These are phyloP conservation scores for Euphorbia tirucalli DNA, from an alignment of 345 rosid species.

Conservation along the genomic window DNA sequence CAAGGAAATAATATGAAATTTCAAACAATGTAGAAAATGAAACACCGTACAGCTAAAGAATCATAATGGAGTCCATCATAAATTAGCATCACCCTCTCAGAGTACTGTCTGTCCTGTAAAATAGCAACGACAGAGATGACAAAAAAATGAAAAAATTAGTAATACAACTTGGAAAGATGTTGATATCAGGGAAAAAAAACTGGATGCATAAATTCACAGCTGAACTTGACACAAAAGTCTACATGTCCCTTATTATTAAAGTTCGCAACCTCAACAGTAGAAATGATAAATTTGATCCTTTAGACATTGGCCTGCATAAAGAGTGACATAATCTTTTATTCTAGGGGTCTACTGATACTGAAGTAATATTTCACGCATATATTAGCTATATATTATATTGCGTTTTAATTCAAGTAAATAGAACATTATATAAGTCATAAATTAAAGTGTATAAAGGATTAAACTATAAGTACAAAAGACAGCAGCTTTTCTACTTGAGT, in stretches of 20 bases:
- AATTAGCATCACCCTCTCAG: slow-evolving; percentile 82
- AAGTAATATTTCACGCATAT: background rate
- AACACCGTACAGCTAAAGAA: slow-evolving; percentile 71
- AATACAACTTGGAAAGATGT: slow-evolving; percentile 7
- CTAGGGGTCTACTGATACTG: background rate
- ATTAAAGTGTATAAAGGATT: background rate
- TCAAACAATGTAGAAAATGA: slow-evolving; percentile 3
- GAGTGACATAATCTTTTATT: background rate
- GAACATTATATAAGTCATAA: background rate
- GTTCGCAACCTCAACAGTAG: too few species aligned
- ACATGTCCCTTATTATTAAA: too few species aligned
- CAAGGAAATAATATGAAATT: background rate
- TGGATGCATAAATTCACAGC: background rate
- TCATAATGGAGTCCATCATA: slow-evolving; percentile 97
- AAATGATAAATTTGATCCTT: too few species aligned
- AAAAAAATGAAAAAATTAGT: background rate
- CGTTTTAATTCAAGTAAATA: background rate
- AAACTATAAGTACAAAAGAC: background rate
- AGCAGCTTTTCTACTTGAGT: background rate
- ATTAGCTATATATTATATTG: background rate
- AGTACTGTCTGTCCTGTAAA: slow-evolving; percentile 61
- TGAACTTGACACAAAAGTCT: too few species aligned
- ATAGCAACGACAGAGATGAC: slow-evolving; percentile 1
- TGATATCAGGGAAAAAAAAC: background rate
- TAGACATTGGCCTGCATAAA: background rate